Evolutionary conservation across 106 monocot genomes (phyloP).

Genomic region (Apostasia ramifera): DNA sequence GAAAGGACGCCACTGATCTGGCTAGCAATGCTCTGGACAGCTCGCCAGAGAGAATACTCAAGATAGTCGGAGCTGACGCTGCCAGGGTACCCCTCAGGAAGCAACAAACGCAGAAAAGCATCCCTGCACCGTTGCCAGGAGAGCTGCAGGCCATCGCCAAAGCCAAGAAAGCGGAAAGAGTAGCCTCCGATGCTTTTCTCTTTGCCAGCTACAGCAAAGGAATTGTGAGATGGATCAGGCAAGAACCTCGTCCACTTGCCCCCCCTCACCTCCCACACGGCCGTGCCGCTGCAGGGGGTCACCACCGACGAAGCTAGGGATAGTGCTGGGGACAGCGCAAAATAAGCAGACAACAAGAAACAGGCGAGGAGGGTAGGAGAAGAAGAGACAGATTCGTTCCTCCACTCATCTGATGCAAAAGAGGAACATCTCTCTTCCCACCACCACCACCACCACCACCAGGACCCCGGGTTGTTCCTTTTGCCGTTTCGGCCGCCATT

Average conservation of each 20-base stretch:
- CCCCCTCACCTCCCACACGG: constrained; percentile 70
- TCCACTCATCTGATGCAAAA: neutral
- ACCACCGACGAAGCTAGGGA: constrained; percentile 20
- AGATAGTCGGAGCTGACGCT: constrained; percentile 86
- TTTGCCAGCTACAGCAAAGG: constrained; percentile 14
- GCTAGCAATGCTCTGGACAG: constrained; percentile 82
- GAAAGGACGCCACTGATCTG: constrained; percentile 90
- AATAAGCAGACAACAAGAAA: neutral
- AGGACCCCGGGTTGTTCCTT: neutral
- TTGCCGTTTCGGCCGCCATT: constrained; percentile 4
- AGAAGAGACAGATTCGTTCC: neutral
- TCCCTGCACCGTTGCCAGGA: constrained; percentile 31
- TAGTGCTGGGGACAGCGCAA: neutral
- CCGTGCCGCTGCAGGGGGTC: neutral
- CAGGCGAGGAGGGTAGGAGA: constrained; percentile 1
- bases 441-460: constrained; percentile 10
- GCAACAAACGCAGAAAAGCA: constrained; percentile 38
- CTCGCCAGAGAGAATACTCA: constrained; percentile 92
- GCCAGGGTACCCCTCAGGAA: constrained; percentile 76
- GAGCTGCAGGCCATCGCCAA: constrained; percentile 3
- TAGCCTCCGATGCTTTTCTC: neutral
- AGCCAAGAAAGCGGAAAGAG: neutral
- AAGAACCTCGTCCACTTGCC: constrained; percentile 50
- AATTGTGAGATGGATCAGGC: constrained; percentile 19
- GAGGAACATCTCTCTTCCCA: neutral